phyloP scores from a whole-genome alignment of 2,329 filamentous ascomycete species.

The Teratosphaeria viscida region DNA sequence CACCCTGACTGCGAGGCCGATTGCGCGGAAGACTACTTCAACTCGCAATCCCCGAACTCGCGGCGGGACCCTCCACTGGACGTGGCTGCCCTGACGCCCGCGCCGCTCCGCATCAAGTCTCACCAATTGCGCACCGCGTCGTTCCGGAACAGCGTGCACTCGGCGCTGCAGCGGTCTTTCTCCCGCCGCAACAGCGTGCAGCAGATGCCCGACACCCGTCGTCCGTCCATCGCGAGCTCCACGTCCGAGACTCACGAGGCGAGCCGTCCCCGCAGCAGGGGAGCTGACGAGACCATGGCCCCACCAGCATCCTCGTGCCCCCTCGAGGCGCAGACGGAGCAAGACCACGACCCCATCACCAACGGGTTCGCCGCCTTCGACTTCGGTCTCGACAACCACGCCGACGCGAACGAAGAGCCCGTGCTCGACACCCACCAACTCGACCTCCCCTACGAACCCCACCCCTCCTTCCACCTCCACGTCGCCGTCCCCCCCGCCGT shows the following conservation, averaged over 20 bases:
- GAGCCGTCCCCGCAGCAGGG: conserved; percentile 27
- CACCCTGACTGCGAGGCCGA: conserved; percentile 38
- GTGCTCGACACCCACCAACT: conserved; percentile 5
- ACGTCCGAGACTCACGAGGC: conserved; percentile 30
- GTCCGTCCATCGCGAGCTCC: conserved; percentile 8
- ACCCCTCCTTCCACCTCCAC: not conserved
- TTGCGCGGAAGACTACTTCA: conserved; percentile 27
- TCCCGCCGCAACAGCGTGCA: conserved; percentile 13
- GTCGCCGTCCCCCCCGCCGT: not conserved
- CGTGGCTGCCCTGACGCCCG: conserved; percentile 9
- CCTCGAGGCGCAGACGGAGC: not conserved
- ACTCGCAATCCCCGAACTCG: conserved; percentile 10
- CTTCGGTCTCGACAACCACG: conserved; percentile 8
- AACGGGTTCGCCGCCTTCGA: conserved; percentile 6
- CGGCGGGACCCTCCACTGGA: conserved; percentile 7
- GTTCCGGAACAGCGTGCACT: conserved; percentile 25
- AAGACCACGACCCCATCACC: not conserved
- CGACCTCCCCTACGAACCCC: not conserved
- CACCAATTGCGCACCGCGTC: conserved; percentile 25
- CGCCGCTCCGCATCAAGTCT: conserved; percentile 9
- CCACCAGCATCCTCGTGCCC: not conserved
- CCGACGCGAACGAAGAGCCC: conserved; percentile 1
- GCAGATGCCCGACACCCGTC: not conserved
- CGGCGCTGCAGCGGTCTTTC: conserved; percentile 18
- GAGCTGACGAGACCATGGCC: not conserved